These are phyloP conservation scores for Brasilioporus rufonigricans DNA, from an alignment of 768 basidiomycete genomes.

Conservation along the genomic window DNA sequence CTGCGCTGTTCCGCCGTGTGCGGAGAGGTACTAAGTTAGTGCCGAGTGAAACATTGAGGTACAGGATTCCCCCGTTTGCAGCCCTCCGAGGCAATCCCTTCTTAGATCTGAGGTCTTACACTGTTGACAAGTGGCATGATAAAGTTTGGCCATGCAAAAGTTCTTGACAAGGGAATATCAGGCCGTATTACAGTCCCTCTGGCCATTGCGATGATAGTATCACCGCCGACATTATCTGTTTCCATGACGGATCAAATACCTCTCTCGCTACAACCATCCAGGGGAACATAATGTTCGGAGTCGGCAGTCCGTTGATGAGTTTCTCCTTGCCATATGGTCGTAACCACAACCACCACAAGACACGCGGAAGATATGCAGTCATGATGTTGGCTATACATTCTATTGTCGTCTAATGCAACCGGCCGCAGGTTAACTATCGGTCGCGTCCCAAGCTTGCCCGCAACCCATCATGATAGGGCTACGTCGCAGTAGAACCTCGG, in stretches of 20 bases:
- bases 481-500: neutral
- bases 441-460: no score
- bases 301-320: no score
- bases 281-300: neutral
- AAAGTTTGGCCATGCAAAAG: no score
- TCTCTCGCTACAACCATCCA: neutral
- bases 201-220: neutral
- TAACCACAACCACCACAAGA: neutral
- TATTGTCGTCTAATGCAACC: neutral
- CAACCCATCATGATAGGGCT: no score
- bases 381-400: neutral
- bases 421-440: no score
- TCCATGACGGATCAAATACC: neutral
- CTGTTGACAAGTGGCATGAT: neutral
- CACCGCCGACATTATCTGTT: constrained; percentile 1
- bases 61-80: neutral
- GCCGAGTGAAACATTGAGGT: neutral
- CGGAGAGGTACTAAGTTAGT: neutral
- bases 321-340: neutral
- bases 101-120: neutral
- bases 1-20: neutral
- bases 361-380: neutral
- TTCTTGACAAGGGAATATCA: neutral
- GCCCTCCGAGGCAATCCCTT: neutral
- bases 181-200: neutral